phyloP scores from a whole-genome alignment of 805 yeast species.

The Lipomyces oligophaga region DNA sequence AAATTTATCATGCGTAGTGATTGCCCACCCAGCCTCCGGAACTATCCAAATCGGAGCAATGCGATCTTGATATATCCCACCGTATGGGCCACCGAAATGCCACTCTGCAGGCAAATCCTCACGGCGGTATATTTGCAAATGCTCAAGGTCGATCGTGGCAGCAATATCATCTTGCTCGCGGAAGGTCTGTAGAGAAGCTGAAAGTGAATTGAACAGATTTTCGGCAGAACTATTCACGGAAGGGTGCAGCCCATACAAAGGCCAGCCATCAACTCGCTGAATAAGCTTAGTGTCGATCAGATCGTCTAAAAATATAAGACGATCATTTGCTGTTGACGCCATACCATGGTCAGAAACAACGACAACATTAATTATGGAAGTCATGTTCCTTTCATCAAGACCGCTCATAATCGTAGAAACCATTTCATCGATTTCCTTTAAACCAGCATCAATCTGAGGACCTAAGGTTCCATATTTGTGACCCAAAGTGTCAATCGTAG shows the following conservation, averaged over 20 bases:
- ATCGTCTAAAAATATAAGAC: conserved; percentile 72
- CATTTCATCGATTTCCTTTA: conserved; percentile 62
- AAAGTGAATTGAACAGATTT: conserved; percentile 48
- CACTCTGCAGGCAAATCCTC: conserved; percentile 55
- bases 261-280: conserved; percentile 77
- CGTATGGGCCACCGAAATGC: conserved; percentile 51
- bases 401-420: conserved; percentile 50
- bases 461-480: conserved; percentile 71
- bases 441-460: conserved; percentile 49
- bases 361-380: conserved; percentile 65
- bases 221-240: conserved; percentile 40
- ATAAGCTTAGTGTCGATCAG: conserved; percentile 52
- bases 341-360: conserved; percentile 90
- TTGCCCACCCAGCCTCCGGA: conserved; percentile 76
- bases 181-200: conserved; percentile 33
- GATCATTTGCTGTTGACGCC: conserved; percentile 75
- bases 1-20: conserved; percentile 60
- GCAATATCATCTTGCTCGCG: conserved; percentile 32
- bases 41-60: conserved; percentile 83
- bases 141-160: conserved; percentile 7
- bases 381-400: conserved; percentile 52
- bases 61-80: conserved; percentile 49
- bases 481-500: conserved; percentile 75
- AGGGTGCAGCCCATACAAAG: conserved; percentile 75
- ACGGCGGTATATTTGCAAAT: conserved; percentile 48